A percentile compares a stretch with the other conserved stretches of the same genome.
phyloP scores from a whole-genome alignment of 768 basidiomycete genomes.

The Boletus reticulatus region DNA sequence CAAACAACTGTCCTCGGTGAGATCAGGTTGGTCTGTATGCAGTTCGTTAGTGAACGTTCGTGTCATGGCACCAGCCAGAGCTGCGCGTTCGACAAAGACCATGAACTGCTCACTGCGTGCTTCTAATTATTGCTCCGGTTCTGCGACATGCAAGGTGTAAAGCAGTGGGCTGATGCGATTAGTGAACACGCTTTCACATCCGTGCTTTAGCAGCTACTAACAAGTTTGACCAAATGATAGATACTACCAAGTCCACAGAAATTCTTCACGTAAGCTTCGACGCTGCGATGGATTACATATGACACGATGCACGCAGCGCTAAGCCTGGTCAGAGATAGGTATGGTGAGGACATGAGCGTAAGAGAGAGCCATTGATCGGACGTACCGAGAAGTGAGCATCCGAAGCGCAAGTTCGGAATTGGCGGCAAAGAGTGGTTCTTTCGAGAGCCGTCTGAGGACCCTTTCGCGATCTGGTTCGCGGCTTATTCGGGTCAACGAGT shows the following conservation, averaged over 20 bases:
- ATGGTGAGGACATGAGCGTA: background rate
- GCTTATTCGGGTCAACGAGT: conserved; percentile 74
- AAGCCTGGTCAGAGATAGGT: too few relatives aligned
- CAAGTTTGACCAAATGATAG: conserved; percentile 56
- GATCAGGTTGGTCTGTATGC: too few relatives aligned
- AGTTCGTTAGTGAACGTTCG: too few relatives aligned
- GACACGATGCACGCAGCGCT: too few relatives aligned
- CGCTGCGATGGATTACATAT: too few relatives aligned
- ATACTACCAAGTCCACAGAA: conserved; percentile 59
- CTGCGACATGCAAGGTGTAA: conserved; percentile 2
- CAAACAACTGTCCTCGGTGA: too few relatives aligned
- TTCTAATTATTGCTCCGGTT: background rate
- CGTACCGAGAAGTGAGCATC: conserved; percentile 76
- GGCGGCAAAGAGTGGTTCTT: conserved; percentile 70
- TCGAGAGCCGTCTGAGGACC: conserved; percentile 64
- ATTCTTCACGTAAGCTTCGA: conserved; percentile 56
- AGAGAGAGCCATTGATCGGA: background rate
- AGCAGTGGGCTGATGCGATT: background rate
- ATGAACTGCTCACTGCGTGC: too few relatives aligned
- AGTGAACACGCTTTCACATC: conserved; percentile 17
- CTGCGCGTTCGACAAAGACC: too few relatives aligned
- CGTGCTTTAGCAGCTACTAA: conserved; percentile 36
- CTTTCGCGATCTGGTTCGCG: conserved; percentile 74
- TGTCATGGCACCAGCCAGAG: too few relatives aligned
- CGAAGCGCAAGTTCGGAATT: conserved; percentile 77